Base-by-base conservation (phyloP, 345 rosid genomes). In the Hibiscus syriacus region DNA sequence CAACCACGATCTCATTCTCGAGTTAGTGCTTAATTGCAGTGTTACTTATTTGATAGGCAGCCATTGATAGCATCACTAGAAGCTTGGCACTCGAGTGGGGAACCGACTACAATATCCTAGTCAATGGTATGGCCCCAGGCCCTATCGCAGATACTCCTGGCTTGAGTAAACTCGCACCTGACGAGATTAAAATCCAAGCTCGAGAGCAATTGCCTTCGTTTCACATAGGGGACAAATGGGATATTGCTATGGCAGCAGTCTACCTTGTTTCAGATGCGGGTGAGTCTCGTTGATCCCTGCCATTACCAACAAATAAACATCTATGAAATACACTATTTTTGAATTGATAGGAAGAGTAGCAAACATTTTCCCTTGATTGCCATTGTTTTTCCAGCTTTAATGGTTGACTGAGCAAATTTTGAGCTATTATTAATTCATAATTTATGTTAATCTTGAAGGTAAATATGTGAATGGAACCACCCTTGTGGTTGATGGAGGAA, bases 81-180 rank as follows among this genome's bases (percentile, higher is more conserved):
- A n/a, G n/a, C n/a, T n/a, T n/a, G n/a, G n/a, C 92, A 3, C 74
- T 89, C 22, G 96, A 89, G 67, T 89, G 96, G 89, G 96, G 96
- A 60, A 73, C 89, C 6, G 92, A 87, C 64, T 80, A 87, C 49
- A 82, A 81, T 70, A 67, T 81, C 60, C 79, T 76, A 73, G 87
- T 81, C 26, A 87, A 89, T 71, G 92, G 92, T 43, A 87, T 89
- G 55, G 92, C 96, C 1, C 96, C 96, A 23, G 96, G 96, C 0
- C 92, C 96, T 16, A 87, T 89, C 8, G 81, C 70, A n/a, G 92
- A 73, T 66, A 89, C 96, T 62, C 85, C 96, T 26, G 96, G 90
- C 57, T 73, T 89, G 87, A 84, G 86, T 69, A 34, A 34, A 34
- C 38, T 34, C 38, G 87, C 50, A 55, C 96, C 92, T 0, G 82